phyloP scores from a whole-genome alignment of 2,329 filamentous ascomycete species.

The Colletotrichum sp. region DNA sequence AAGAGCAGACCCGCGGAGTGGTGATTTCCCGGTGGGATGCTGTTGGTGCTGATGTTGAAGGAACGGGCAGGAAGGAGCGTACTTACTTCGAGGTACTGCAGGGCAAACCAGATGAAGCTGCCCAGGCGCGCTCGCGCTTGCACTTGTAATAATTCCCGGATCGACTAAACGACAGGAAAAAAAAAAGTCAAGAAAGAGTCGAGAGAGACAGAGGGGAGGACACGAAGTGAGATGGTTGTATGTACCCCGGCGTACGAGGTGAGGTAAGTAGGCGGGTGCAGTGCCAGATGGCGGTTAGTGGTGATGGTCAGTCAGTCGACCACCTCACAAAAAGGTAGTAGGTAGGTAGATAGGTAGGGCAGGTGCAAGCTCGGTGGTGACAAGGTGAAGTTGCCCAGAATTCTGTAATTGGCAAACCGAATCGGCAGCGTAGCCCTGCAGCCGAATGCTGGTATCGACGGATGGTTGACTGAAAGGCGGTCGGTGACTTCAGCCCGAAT shows the following conservation, averaged over 20 bases:
- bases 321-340: neutral
- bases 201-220: neutral
- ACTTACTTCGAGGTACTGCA: constrained; percentile 2
- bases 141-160: neutral
- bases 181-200: neutral
- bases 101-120: neutral
- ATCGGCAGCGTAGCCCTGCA: constrained; percentile 3
- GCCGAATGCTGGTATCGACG: constrained; percentile 1
- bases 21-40: neutral
- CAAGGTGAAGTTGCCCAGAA: neutral
- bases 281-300: neutral
- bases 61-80: neutral
- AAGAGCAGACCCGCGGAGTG: neutral
- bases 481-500: constrained; percentile 19
- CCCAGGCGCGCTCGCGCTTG: neutral
- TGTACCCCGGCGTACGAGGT: neutral
- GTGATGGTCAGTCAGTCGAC: neutral
- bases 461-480: constrained; percentile 6
- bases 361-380: neutral
- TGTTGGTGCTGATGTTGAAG: neutral
- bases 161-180: neutral
- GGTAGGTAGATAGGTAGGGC: neutral
- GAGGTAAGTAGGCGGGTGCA: neutral
- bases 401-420: neutral
- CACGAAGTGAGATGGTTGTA: neutral